phyloP scores from a whole-genome alignment of 2,329 filamentous ascomycete species.

The Stemphylium beticola region DNA sequence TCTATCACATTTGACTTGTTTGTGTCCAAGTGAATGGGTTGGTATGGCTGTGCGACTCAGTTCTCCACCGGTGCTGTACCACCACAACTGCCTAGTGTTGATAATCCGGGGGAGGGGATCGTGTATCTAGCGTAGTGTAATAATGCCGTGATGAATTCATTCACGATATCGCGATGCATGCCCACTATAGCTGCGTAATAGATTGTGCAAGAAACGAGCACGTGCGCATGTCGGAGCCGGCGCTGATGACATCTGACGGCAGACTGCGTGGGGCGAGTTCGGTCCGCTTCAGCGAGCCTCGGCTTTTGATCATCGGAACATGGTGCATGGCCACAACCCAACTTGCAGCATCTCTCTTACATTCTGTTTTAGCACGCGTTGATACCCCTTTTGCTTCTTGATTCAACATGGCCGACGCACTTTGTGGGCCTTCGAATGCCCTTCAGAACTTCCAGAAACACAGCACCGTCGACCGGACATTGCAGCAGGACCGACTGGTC shows the following conservation, averaged over 20 bases:
- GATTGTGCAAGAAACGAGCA: background rate
- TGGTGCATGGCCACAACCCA: constrained; percentile 1
- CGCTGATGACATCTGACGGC: constrained; percentile 6
- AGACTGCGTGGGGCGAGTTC: constrained; percentile 11
- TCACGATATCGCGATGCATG: no score
- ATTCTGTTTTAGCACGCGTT: constrained; percentile 26
- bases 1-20: background rate
- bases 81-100: background rate
- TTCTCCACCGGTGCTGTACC: constrained; percentile 7
- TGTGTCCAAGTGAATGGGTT: no score
- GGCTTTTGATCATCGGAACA: constrained; percentile 20
- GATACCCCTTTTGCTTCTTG: constrained; percentile 22
- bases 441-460: constrained; percentile 77
- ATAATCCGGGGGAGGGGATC: background rate
- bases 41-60: background rate
- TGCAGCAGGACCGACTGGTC: constrained; percentile 74
- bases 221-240: constrained; percentile 1
- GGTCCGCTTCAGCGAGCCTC: constrained; percentile 26
- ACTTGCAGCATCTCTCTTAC: background rate
- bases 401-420: constrained; percentile 65
- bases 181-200: no score
- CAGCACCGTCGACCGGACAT: constrained; percentile 68
- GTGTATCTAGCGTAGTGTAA: no score
- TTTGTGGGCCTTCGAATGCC: constrained; percentile 78
- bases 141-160: no score